These are phyloP conservation scores for Penicillium crystallinum DNA, from an alignment of 495 filamentous ascomycete species.

Conservation along the genomic window DNA sequence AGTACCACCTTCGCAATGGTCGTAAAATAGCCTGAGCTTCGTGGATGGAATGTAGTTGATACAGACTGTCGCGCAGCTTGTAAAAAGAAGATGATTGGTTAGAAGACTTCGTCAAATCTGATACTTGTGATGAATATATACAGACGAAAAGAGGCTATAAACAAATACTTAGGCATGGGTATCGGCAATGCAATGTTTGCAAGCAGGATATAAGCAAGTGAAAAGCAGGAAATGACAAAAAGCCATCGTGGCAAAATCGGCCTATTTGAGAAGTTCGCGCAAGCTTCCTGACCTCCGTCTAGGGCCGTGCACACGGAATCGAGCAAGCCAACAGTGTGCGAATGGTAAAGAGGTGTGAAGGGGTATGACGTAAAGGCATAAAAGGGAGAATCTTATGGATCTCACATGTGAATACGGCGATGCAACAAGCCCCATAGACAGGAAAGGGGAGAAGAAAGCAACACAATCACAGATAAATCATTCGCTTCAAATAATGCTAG, in stretches of 20 bases:
- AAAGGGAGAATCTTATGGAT: not conserved
- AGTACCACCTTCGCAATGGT: not conserved
- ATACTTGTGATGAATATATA: conserved; percentile 4
- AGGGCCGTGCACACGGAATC: not conserved
- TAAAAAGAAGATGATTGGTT: no score
- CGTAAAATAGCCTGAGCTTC: not conserved
- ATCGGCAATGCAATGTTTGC: conserved; percentile 13
- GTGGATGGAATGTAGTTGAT: not conserved
- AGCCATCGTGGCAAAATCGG: not conserved
- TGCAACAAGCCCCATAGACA: not conserved
- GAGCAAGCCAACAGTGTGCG: not conserved
- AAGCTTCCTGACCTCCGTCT: not conserved
- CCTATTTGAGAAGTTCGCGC: not conserved
- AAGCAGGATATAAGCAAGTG: not conserved
- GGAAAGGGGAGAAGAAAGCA: not conserved
- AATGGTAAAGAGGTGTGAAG: not conserved
- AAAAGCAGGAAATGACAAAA: not conserved
- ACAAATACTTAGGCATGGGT: conserved; percentile 7
- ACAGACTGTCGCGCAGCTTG: no score
- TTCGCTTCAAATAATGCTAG: conserved; percentile 60
- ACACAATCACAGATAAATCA: not conserved
- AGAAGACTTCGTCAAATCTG: no score
- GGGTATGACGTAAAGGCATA: not conserved
- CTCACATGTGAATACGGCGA: not conserved
- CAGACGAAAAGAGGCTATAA: not conserved